A percentile compares a stretch with the other conserved stretches of the same genome.
These are phyloP conservation scores for Begonia loranthoides DNA, from an alignment of 306 rosid species.

Conservation along the genomic window DNA sequence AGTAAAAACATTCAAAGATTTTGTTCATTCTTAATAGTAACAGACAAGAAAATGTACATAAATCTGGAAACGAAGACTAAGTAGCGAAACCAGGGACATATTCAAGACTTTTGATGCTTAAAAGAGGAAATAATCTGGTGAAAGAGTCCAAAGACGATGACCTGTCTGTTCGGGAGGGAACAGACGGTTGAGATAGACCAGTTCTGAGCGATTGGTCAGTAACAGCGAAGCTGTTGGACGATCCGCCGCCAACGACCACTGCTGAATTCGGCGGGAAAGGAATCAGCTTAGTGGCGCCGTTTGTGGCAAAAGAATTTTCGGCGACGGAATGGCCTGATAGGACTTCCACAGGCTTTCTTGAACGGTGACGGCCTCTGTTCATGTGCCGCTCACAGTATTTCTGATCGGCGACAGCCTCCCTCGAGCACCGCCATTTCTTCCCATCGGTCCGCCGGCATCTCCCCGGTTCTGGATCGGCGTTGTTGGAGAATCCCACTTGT, in stretches of 20 bases:
- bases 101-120: no score
- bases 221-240: conserved; percentile 27
- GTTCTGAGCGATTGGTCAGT: conserved; percentile 38
- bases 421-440: conserved; percentile 99
- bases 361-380: conserved; percentile 98
- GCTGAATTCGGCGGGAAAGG: conserved; percentile 23
- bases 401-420: conserved; percentile 88
- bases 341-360: conserved; percentile 99
- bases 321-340: conserved; percentile 57
- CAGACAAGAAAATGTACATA: no score
- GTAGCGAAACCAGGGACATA: no score
- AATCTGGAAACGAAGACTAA: no score
- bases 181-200: conserved; percentile 16
- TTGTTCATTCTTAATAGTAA: no score
- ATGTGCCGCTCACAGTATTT: conserved; percentile 89
- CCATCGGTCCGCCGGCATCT: conserved; percentile 99
- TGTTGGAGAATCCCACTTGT: conserved; percentile 74
- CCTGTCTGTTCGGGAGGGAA: conserved; percentile 50
- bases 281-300: conserved; percentile 14
- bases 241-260: conserved; percentile 23
- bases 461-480: conserved; percentile 93
- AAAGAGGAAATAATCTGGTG: no score
- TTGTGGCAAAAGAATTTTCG: conserved; percentile 20
- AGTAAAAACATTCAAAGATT: no score
- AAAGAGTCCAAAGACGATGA: conserved; percentile 13